Evolutionary conservation across 1,284 basidiomycete genomes (phyloP), one percentile per base, ranked within the genome.

Genomic region (Wolfiporia cocos): DNA sequence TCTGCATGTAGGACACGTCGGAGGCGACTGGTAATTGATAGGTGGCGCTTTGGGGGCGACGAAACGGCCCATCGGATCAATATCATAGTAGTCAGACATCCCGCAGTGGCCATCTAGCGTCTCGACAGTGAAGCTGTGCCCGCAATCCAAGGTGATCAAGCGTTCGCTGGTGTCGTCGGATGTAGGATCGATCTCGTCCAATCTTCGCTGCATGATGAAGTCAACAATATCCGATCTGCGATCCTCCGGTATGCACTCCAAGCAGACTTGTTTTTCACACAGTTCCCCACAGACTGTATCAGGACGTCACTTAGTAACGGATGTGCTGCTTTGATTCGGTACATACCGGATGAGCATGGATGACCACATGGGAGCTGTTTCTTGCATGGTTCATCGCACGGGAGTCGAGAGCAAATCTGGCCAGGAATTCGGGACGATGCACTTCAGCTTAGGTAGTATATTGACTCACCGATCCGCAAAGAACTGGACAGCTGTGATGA

Each of bases 71-170:
- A 65, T 49, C 0, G 26, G 31, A 15, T 59, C 51, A 1, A 50
- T 32, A 53, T 55, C 50, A 55, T 87, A 88, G 53, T 73, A 84
- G 1, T 72, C 67, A 0, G 48, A 41, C 63, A 88, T 71, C 3
- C 61, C 51, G 47, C 76, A 77, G 39, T 73, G 66, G 0, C 78
- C 80, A 45, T 88, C 85, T 15, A 88, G 66, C 0, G 81, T 81
- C 56, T 84, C 81, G 4, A 84, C 75, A 0, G 85, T 86, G 58
- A 87, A 87, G 0, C 72, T 61, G 52, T 88, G 85, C 0, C 73
- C 57, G 51, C 85, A 88, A 10, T 63, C 66, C 18, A 85, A 65
- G 0, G 78, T 83, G 50, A 88, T 80, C 21, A 84, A 56, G 5
- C 76, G 62, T 31, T 79, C 73, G 49, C 76, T 70, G 34, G 76